Evolutionary conservation across 2,329 filamentous ascomycete species (phyloP).

Genomic region (Talaromyces sp.): DNA sequence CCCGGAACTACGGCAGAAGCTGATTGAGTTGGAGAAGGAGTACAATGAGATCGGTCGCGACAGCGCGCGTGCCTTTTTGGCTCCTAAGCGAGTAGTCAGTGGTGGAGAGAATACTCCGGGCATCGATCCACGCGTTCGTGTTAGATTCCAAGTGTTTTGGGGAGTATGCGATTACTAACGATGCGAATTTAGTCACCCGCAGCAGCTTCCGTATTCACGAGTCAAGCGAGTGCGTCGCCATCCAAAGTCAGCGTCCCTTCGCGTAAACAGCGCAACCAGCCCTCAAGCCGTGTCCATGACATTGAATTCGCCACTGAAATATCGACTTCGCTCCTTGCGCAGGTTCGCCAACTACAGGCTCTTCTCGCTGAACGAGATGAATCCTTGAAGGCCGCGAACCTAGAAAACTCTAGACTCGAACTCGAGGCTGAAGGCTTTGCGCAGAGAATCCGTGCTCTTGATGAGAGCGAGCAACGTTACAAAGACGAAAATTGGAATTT

Average conservation of each 20-base stretch:
- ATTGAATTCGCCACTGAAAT: constrained; percentile 99
- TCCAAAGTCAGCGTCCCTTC: constrained; percentile 84
- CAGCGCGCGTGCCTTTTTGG: constrained; percentile 80
- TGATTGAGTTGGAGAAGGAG: constrained; percentile 85
- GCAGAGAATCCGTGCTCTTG: constrained; percentile 73
- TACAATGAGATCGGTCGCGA: constrained; percentile 92
- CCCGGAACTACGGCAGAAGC: constrained; percentile 73
- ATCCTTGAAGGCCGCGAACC: constrained; percentile 65
- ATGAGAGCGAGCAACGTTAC: constrained; percentile 92
- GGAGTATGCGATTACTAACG: background rate
- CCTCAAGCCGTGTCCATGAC: constrained; percentile 81
- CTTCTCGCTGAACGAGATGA: constrained; percentile 85
- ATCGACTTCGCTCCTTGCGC: constrained; percentile 86
- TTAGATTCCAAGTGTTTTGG: background rate
- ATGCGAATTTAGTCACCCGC: constrained; percentile 54
- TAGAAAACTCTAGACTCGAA: constrained; percentile 74
- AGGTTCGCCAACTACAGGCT: constrained; percentile 83
- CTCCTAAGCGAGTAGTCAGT: constrained; percentile 70
- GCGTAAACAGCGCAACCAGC: constrained; percentile 84
- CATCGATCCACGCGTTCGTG: constrained; percentile 43
- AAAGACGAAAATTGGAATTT: constrained; percentile 99
- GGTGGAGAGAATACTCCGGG: constrained; percentile 56
- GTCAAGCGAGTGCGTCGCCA: constrained; percentile 76
- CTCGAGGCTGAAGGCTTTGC: constrained; percentile 73
- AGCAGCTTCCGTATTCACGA: constrained; percentile 74